A percentile compares a stretch with the other conserved stretches of the same genome.
These are phyloP conservation scores for Escallonia herrerae DNA, from an alignment of 129 eudicot species.

Conservation along the genomic window DNA sequence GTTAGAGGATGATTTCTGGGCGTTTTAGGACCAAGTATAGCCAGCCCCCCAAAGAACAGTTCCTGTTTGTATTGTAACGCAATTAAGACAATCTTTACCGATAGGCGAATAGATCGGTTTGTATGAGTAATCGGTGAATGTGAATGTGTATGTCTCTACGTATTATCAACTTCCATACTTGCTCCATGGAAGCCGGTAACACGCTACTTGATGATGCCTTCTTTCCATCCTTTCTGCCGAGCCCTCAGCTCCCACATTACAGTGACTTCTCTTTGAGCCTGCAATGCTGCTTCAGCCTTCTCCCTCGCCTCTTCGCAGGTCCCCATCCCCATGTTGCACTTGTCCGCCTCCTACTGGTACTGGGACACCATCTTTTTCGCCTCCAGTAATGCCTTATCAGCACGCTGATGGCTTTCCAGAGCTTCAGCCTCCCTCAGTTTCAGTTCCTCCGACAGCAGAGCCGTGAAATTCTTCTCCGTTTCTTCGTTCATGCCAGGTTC, in stretches of 20 bases:
- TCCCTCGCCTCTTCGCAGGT: slow-evolving; percentile 47
- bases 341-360: slow-evolving; percentile 46
- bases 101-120: too few relatives aligned
- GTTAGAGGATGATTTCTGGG: too few relatives aligned
- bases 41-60: too few relatives aligned
- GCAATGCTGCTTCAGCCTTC: slow-evolving; percentile 25
- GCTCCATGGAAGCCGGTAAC: too few relatives aligned
- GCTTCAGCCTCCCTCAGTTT: slow-evolving; percentile 30
- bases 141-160: too few relatives aligned
- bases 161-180: too few relatives aligned
- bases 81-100: too few relatives aligned
- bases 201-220: neutral
- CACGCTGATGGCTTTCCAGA: slow-evolving; percentile 19
- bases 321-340: slow-evolving; percentile 42
- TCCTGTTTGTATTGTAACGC: too few relatives aligned
- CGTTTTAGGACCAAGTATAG: too few relatives aligned
- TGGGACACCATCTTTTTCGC: slow-evolving; percentile 35
- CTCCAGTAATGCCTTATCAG: slow-evolving; percentile 28
- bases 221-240: slow-evolving; percentile 34
- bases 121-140: too few relatives aligned
- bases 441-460: slow-evolving; percentile 27
- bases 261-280: slow-evolving; percentile 19
- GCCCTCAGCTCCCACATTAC: slow-evolving; percentile 39
- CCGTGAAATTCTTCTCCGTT: slow-evolving; percentile 19
- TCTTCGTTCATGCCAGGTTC: slow-evolving; percentile 33